Evolutionary conservation across 495 filamentous ascomycete species (phyloP).

Genomic region (Copromyces sp.): DNA sequence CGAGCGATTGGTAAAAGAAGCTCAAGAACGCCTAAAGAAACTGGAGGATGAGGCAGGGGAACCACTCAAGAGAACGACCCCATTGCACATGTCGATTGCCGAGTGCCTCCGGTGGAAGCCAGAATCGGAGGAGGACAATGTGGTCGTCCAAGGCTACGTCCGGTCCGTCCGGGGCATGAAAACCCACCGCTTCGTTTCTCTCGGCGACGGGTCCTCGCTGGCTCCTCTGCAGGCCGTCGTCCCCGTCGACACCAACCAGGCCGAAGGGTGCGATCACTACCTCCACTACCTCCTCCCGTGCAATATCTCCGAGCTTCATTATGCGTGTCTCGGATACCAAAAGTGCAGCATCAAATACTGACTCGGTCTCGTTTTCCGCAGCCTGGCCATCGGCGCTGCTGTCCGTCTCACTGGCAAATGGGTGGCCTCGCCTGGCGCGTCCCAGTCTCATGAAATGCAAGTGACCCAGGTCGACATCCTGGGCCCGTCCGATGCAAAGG

Average conservation of each 20-base stretch:
- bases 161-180: slow-evolving; percentile 84
- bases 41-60: neutral
- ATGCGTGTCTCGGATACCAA: slow-evolving; percentile 15
- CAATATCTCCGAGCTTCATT: neutral
- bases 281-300: slow-evolving; percentile 7
- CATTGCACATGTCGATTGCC: slow-evolving; percentile 10
- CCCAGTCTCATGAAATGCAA: slow-evolving; percentile 73
- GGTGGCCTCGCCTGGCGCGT: slow-evolving; percentile 59
- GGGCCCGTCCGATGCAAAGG: slow-evolving; percentile 68
- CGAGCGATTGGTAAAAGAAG: neutral
- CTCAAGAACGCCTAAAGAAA: neutral
- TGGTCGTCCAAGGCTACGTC: slow-evolving; percentile 64
- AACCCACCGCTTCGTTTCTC: slow-evolving; percentile 64
- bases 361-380: slow-evolving; percentile 28
- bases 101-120: slow-evolving; percentile 25
- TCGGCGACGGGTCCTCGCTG: slow-evolving; percentile 81
- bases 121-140: slow-evolving; percentile 14
- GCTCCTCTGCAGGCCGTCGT: slow-evolving; percentile 74
- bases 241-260: slow-evolving; percentile 48
- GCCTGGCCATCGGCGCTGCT: slow-evolving; percentile 69
- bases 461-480: slow-evolving; percentile 57
- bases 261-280: slow-evolving; percentile 56
- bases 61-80: neutral
- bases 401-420: slow-evolving; percentile 72
- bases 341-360: slow-evolving; percentile 7